Base-by-base conservation (phyloP, 768 basidiomycete genomes). In the Suillus cothurnatus region DNA sequence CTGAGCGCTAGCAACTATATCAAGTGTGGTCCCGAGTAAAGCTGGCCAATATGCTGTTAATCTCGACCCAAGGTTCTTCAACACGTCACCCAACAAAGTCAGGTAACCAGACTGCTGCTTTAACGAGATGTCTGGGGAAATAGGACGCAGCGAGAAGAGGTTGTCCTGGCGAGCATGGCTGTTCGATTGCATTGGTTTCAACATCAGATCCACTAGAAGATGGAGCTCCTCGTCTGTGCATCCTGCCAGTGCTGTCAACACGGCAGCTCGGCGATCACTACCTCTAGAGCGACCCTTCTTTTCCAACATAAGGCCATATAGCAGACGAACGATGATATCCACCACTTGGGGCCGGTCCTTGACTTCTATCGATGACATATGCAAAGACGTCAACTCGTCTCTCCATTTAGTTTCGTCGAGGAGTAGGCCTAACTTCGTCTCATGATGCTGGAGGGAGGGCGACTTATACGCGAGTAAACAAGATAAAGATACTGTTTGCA, bases 221-320 rank as follows among this genome's bases (percentile, higher is more conserved):
- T 79, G 80, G 7, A 99, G 82, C 72, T 98, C 97, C 19, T 85
- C 81, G 50, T 91, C 82, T 0, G 83, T 81, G 71, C 93, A 95
- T 2, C 86, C 86, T 0, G 84, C 85, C 21, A 99, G 80, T 0
- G 89, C 78, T 19, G 86, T 80, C 47, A 99, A 79, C 26, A 97
- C 86, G 2, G 95, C 93, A 9, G 88, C 85, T 26, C 92, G 81
- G 64, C 90, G 88, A 6, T 84, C 84, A 9, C 85, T 87, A 23
- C 90, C 89, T 39, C 85, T 84, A 12, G 85, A 78, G 6, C 89
- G 84, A 2, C 93, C 92, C 68, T 84, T 86, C 68, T 85, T 87
- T 72, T 95, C 92, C 50, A 93, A 82, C 89, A 98, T 92, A 66
- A 93, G 73, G 2, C 97, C 97, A 77, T 91, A 99, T 3, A 97